Conservation (phyloP, 345 rosid species). For the Sonneratia caseolaris region DNA sequence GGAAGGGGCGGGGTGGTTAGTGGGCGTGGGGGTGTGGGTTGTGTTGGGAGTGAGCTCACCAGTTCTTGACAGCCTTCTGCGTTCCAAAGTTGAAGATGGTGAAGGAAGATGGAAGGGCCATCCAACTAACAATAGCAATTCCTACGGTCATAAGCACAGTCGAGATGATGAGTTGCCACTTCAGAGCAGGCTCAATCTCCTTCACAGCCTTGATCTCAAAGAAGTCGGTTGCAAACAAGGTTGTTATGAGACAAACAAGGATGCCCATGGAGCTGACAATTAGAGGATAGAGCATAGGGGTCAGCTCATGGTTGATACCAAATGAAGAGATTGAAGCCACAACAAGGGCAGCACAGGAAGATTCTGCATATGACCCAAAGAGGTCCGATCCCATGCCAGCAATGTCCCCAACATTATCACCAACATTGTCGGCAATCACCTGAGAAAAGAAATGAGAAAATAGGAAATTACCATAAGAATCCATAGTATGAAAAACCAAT, state of each 20-base stretch:
- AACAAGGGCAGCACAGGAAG: slow-evolving; percentile 74
- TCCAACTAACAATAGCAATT: slow-evolving; percentile 45
- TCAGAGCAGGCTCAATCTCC: slow-evolving; percentile 63
- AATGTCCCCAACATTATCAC: slow-evolving; percentile 78
- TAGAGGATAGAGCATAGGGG: slow-evolving; percentile 66
- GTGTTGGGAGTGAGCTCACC: slow-evolving; percentile 23
- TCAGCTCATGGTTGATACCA: slow-evolving; percentile 59
- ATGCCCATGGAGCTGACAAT: slow-evolving; percentile 64
- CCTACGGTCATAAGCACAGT: slow-evolving; percentile 61
- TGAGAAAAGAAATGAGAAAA: slow-evolving; percentile 12
- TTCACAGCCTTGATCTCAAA: slow-evolving; percentile 63
- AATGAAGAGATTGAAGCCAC: slow-evolving; percentile 75
- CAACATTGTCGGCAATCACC: slow-evolving; percentile 88
- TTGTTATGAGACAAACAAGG: slow-evolving; percentile 58
- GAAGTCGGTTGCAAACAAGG: slow-evolving; percentile 64
- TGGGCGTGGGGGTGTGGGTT: too few species aligned
- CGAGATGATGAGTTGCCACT: slow-evolving; percentile 64
- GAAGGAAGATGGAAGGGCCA: slow-evolving; percentile 57
- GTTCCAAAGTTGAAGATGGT: slow-evolving; percentile 64
- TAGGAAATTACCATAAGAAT: background rate
- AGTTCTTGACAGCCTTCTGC: slow-evolving; percentile 61
- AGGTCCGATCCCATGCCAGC: slow-evolving; percentile 87
- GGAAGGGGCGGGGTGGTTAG: too few species aligned
- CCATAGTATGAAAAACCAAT: background rate
- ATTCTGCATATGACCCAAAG: slow-evolving; percentile 65